These are phyloP conservation scores for Zea luxurians DNA, from an alignment of 176 grass and related monocot species.

Conservation along the genomic window DNA sequence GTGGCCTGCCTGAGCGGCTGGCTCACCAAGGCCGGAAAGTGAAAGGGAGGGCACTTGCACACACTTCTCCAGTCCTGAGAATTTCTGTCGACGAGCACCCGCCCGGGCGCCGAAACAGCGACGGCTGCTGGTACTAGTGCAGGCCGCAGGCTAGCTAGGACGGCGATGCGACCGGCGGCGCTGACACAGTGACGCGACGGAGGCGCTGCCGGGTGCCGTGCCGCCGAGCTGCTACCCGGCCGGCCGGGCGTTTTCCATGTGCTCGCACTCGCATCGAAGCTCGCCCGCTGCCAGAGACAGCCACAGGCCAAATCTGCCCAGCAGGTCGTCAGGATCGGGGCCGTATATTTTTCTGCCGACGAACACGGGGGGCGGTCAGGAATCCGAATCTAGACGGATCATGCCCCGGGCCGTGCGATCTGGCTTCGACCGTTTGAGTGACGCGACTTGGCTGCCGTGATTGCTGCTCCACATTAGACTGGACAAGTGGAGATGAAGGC, in stretches of 20 bases:
- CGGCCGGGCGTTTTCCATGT: slow-evolving; percentile 13
- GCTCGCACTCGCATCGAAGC: background rate
- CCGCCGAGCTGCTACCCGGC: too few species aligned
- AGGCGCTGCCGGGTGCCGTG: background rate
- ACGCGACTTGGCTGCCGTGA: background rate
- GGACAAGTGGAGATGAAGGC: background rate
- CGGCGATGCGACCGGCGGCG: background rate
- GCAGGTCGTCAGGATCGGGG: background rate
- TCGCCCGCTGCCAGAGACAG: background rate
- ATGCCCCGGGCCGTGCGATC: background rate
- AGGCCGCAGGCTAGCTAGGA: background rate
- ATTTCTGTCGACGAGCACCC: background rate
- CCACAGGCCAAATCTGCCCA: background rate
- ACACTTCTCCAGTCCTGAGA: background rate
- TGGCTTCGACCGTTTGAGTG: background rate
- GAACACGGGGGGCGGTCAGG: background rate
- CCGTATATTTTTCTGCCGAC: background rate
- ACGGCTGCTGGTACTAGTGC: background rate
- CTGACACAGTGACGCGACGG: background rate
- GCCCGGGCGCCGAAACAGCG: background rate
- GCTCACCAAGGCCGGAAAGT: slow-evolving; percentile 36
- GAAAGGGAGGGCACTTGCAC: background rate
- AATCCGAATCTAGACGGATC: background rate
- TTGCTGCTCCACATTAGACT: background rate
- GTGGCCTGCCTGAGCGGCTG: background rate